Evolutionary conservation across 371 early-diverging fungal genomes (phyloP).

Genomic region (Nematocida ausubeli): DNA sequence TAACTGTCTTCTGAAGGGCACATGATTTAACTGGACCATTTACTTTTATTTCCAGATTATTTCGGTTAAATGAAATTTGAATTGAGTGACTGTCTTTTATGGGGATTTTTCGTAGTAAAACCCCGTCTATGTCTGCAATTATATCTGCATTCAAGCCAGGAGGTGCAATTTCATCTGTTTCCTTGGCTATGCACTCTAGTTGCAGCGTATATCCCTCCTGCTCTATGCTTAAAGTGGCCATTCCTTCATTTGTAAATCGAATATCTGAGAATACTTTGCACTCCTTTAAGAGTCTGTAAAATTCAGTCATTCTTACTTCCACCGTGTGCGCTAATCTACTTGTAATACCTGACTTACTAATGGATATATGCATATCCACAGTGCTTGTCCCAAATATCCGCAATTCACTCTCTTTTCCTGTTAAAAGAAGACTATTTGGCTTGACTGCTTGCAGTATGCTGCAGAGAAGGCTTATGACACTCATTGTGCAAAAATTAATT

Average conservation of each 20-base stretch:
- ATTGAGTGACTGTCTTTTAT: slow-evolving; percentile 3
- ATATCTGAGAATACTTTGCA: slow-evolving; percentile 40
- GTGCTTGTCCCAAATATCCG: slow-evolving; percentile 3
- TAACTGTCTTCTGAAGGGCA: slow-evolving; percentile 19
- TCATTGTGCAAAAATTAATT: slow-evolving; percentile 10
- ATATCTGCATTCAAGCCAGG: background rate
- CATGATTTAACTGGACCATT: slow-evolving; percentile 21
- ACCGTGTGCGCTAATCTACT: slow-evolving; percentile 1
- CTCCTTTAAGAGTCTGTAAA: slow-evolving; percentile 17
- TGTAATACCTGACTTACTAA: background rate
- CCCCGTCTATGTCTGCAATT: slow-evolving; percentile 6
- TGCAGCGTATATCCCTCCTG: slow-evolving; percentile 32
- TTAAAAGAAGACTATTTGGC: background rate
- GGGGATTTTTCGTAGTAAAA: background rate
- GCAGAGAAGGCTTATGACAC: background rate
- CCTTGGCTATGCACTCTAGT: slow-evolving; percentile 7
- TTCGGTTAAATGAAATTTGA: background rate
- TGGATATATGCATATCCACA: slow-evolving; percentile 30
- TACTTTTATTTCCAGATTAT: background rate
- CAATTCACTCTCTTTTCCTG: slow-evolving; percentile 4
- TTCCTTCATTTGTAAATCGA: background rate
- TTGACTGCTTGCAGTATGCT: slow-evolving; percentile 19
- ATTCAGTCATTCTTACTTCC: slow-evolving; percentile 11
- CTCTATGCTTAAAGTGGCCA: background rate
- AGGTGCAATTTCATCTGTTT: background rate